phyloP scores from a whole-genome alignment of 2,329 filamentous ascomycete genomes.

The Alternaria arborescens region DNA sequence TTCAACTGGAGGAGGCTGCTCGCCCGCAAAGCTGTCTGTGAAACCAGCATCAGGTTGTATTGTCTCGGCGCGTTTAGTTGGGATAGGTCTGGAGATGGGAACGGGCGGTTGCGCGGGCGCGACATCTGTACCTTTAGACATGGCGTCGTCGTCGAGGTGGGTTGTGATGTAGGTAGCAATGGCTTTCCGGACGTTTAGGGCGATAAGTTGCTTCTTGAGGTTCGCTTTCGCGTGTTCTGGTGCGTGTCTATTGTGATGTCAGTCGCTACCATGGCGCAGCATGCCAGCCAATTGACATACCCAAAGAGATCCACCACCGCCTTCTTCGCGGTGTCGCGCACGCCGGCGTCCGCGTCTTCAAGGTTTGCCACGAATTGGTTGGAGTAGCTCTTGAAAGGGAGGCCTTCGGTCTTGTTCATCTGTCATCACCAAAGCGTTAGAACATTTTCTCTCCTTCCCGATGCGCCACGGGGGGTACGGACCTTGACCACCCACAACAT shows the following conservation, averaged over 20 bases:
- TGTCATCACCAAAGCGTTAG: conserved; percentile 48
- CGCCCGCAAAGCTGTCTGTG: conserved; percentile 54
- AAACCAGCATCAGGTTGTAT: conserved; percentile 55
- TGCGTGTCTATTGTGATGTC: conserved; percentile 66
- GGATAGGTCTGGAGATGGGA: conserved; percentile 37
- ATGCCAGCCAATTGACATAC: conserved; percentile 55
- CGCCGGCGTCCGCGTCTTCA: conserved; percentile 88
- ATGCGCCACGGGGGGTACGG: conserved; percentile 17
- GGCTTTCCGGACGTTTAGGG: conserved; percentile 83
- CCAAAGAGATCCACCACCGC: conserved; percentile 88
- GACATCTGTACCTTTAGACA: conserved; percentile 34
- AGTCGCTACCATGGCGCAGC: conserved; percentile 16
- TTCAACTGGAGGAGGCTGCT: conserved; percentile 71
- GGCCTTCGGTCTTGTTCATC: conserved; percentile 81
- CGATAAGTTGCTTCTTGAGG: conserved; percentile 83
- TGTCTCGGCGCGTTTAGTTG: conserved; percentile 45
- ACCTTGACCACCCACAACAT: conserved; percentile 87
- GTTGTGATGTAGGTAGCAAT: conserved; percentile 84
- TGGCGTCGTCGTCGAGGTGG: conserved; percentile 74
- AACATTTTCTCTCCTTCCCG: neutral
- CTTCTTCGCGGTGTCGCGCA: conserved; percentile 83
- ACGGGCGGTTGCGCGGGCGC: conserved; percentile 28
- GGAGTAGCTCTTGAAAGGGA: conserved; percentile 85
- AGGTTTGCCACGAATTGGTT: conserved; percentile 83
- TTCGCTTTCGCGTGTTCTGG: conserved; percentile 87